A percentile compares a stretch with the other conserved stretches of the same genome.
Conservation (phyloP, 2,329 filamentous ascomycete species). For the Apiospora saccharicola region DNA sequence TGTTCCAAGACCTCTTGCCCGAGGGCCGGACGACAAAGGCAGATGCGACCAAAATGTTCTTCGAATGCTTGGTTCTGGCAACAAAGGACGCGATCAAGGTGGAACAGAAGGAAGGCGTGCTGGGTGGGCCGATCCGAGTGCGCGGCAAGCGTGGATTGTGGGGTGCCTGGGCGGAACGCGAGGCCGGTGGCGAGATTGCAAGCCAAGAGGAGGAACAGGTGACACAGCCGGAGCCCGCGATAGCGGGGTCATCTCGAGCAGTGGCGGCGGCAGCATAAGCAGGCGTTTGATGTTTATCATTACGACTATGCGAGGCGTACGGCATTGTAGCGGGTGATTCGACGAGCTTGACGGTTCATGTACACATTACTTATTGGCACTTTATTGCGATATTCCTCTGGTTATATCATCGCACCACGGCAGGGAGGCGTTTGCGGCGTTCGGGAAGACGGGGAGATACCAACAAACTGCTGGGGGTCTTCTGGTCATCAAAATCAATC, state of each 20-base stretch:
- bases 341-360: conserved; percentile 40
- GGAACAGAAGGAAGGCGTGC: conserved; percentile 76
- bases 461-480: conserved; percentile 40
- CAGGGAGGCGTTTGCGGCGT: conserved; percentile 40
- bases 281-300: conserved; percentile 15
- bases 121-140: conserved; percentile 84
- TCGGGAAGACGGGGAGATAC: conserved; percentile 42
- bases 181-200: conserved; percentile 69
- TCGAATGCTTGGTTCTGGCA: conserved; percentile 92
- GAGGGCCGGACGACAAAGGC: conserved; percentile 81
- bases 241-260: conserved; percentile 41
- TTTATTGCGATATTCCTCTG: conserved; percentile 36
- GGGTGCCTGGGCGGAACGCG: conserved; percentile 92
- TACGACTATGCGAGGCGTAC: conserved; percentile 22
- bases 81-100: conserved; percentile 99
- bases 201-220: conserved; percentile 54
- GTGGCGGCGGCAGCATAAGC: conserved; percentile 42
- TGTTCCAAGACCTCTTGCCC: conserved; percentile 92
- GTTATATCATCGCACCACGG: conserved; percentile 34
- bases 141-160: conserved; percentile 94
- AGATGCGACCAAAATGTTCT: conserved; percentile 99
- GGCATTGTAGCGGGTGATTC: conserved; percentile 31
- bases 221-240: conserved; percentile 44
- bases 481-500: conserved; percentile 40
- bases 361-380: conserved; percentile 42